A percentile compares a stretch with the other conserved stretches of the same genome.
phyloP scores from a whole-genome alignment of 2,329 filamentous ascomycete genomes.

The Herpomyces periplanetae region DNA sequence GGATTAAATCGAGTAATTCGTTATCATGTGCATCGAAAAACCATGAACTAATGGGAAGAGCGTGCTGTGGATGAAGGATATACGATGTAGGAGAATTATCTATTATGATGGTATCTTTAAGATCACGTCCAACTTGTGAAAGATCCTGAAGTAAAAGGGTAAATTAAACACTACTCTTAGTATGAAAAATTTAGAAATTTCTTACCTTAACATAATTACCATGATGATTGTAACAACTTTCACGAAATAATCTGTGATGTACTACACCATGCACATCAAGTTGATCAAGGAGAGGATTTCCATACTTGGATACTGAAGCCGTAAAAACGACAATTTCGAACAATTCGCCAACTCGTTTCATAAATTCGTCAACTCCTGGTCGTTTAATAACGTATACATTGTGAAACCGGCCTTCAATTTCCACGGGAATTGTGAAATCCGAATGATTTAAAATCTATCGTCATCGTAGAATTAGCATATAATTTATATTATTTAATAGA shows the following conservation, averaged over 20 bases:
- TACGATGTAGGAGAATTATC: slow-evolving; percentile 97
- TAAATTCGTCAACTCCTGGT: slow-evolving; percentile 91
- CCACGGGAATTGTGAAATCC: slow-evolving; percentile 91
- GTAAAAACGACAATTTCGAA: slow-evolving; percentile 98
- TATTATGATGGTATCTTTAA: slow-evolving; percentile 94
- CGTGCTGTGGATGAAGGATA: slow-evolving; percentile 96
- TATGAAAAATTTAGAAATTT: slow-evolving; percentile 1
- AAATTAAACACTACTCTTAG: slow-evolving; percentile 2
- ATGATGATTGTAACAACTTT: slow-evolving; percentile 97
- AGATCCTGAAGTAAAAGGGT: slow-evolving; percentile 18
- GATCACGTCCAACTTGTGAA: slow-evolving; percentile 72
- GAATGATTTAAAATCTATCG: slow-evolving; percentile 84
- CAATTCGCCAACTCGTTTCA: slow-evolving; percentile 86
- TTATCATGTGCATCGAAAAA: slow-evolving; percentile 98
- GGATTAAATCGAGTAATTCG: slow-evolving; percentile 81
- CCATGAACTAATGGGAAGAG: slow-evolving; percentile 97
- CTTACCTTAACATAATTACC: slow-evolving; percentile 76
- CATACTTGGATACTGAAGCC: slow-evolving; percentile 94
- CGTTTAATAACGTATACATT: slow-evolving; percentile 98
- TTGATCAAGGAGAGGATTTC: slow-evolving; percentile 76
- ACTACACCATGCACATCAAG: slow-evolving; percentile 89
- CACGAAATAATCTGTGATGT: slow-evolving; percentile 75
- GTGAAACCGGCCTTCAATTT: slow-evolving; percentile 94
- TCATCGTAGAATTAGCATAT: slow-evolving; percentile 2
- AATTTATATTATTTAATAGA: slow-evolving; percentile 3